A percentile compares a stretch with the other conserved stretches of the same genome.
These are phyloP conservation scores for Pleodorina starrii DNA, from an alignment of 139 green algal species.

Conservation along the genomic window DNA sequence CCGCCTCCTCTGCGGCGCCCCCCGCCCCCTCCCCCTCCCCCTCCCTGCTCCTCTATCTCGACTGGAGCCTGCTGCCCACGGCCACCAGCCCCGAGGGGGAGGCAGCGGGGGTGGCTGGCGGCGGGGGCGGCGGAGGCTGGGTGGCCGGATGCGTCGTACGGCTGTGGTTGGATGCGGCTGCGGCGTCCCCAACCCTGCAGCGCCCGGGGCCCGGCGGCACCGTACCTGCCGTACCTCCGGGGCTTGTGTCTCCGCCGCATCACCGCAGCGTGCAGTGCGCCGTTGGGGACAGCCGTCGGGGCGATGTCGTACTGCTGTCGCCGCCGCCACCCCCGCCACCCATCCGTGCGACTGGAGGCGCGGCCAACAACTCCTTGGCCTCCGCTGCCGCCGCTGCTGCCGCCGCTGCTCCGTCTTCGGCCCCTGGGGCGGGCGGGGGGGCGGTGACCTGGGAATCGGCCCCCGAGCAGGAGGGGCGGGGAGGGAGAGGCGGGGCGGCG, in stretches of 20 bases:
- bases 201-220: no score
- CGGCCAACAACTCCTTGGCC: no score
- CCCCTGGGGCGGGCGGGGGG: no score
- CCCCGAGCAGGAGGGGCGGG: neutral
- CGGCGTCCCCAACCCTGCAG: no score
- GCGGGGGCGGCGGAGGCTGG: neutral
- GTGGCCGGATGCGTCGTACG: conserved; percentile 13
- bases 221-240: no score
- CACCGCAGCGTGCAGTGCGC: neutral
- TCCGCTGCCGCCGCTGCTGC: neutral
- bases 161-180: neutral
- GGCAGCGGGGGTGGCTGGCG: neutral
- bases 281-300: neutral
- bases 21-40: neutral
- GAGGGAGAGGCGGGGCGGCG: neutral
- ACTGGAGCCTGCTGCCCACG: conserved; percentile 29
- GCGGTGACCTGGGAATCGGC: no score
- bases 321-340: neutral
- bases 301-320: conserved; percentile 25
- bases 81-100: no score
- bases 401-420: neutral
- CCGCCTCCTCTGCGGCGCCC: neutral
- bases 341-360: no score
- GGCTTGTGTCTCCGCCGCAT: neutral
- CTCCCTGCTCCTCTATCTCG: neutral